Conservation (phyloP, 2,329 filamentous ascomycete genomes). For the Davidsoniella australis region DNA sequence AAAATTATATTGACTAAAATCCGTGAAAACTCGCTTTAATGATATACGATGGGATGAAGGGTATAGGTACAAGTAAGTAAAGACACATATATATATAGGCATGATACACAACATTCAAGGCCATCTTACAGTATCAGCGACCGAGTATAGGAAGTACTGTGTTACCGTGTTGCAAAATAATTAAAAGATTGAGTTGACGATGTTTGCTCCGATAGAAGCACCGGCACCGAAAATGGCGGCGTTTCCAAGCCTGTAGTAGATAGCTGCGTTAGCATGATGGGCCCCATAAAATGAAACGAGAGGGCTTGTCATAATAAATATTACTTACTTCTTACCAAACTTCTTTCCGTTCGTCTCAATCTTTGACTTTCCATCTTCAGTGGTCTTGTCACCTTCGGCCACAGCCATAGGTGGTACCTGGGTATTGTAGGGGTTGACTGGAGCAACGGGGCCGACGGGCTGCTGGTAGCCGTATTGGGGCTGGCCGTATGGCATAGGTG, state of each 20-base stretch:
- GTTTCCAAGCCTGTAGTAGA: constrained; percentile 34
- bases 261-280: constrained; percentile 7
- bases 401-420: constrained; percentile 63
- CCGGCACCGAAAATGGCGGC: constrained; percentile 82
- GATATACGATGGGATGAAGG: too few relatives aligned
- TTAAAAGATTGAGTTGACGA: constrained; percentile 83
- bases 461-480: constrained; percentile 10
- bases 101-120: too few relatives aligned
- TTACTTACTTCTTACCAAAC: constrained; percentile 64
- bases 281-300: neutral
- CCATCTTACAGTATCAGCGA: too few relatives aligned
- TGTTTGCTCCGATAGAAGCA: constrained; percentile 74
- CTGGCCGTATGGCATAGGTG: neutral
- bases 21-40: too few relatives aligned
- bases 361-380: constrained; percentile 37
- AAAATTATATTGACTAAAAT: too few relatives aligned
- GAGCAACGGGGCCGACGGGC: constrained; percentile 4
- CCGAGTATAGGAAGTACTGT: too few relatives aligned
- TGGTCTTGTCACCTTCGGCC: constrained; percentile 32
- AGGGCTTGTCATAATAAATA: neutral
- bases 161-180: neutral
- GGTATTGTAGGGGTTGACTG: constrained; percentile 43
- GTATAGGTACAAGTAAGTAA: too few relatives aligned
- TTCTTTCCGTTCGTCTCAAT: constrained; percentile 70
- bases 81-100: too few relatives aligned